Base-by-base conservation (phyloP, 768 basidiomycete genomes). In the Krasilnikovozyma curviuscula region DNA sequence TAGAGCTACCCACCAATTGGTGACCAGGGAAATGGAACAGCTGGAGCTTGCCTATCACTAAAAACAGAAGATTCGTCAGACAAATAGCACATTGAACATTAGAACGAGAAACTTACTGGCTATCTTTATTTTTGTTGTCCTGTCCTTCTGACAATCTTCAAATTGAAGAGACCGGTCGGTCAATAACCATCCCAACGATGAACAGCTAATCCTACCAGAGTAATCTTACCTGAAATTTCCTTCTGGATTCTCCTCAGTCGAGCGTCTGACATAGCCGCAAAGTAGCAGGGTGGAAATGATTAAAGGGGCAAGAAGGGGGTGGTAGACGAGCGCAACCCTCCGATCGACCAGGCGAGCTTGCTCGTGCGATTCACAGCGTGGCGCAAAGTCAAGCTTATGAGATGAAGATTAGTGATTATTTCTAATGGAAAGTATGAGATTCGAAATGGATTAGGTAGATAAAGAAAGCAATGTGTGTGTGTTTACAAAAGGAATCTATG, bases 131-230 rank as follows among this genome's bases (percentile, higher is more conserved):
- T 75, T 76, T 24, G 85, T 85, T 16, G 79, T 74, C 71, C 79
- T 85, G 70, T 95, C 89, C 64, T 82, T 88, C 71, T 88, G 84
- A 73, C 84, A 88, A 66, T 91, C 86, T 88, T 60, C 10, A n/a
- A 8, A 32, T 21, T 31, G 21, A 7, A 25, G 18, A 18, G 30
- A 3, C 2, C 3, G 40, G 12, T 41, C 29, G 37, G 31, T 30
- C 30, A 25, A 18, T 16, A 14, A 9, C 23, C 32, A 5, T 19
- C n/a, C 31, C 25, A 19, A 21, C 13, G 27, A 32, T 29, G 21
- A 49, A 19, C 28, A n/a, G 37, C 28, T 2, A 33, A 16, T 16
- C 31, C 24, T 9, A 19, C 5, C 28, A n/a, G 40, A 33, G 14
- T 19, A 7, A 43, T 5, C 4, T 21, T 2, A 66, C 68, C 88